These are phyloP conservation scores for Peniophora sp. DNA, from an alignment of 1,284 basidiomycete species.

Conservation along the genomic window DNA sequence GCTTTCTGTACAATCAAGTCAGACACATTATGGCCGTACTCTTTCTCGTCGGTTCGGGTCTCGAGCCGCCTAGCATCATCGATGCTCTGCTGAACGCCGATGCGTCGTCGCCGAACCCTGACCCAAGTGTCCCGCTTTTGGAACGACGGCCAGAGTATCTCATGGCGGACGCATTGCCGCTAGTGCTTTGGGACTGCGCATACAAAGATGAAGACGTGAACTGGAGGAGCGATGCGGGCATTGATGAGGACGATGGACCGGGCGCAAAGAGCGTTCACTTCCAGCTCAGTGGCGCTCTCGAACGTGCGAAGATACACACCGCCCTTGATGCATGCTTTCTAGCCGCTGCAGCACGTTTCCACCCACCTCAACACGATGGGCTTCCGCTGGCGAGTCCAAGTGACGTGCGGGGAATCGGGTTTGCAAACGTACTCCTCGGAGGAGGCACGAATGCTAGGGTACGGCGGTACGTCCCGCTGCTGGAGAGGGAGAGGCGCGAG, in stretches of 20 bases:
- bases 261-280: conserved; percentile 36
- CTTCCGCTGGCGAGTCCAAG: conserved; percentile 33
- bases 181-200: conserved; percentile 89
- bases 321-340: conserved; percentile 61
- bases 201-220: conserved; percentile 61
- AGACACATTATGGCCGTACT: conserved; percentile 92
- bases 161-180: conserved; percentile 87
- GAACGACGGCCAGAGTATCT: conserved; percentile 82
- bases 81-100: conserved; percentile 70
- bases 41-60: conserved; percentile 79
- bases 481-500: conserved; percentile 61
- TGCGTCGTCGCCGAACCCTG: conserved; percentile 22
- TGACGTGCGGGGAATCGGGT: conserved; percentile 7
- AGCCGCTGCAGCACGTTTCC: conserved; percentile 39
- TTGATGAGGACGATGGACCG: conserved; percentile 22
- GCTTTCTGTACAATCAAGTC: conserved; percentile 97
- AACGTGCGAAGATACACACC: conserved; percentile 50
- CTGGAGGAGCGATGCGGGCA: conserved; percentile 64
- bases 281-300: conserved; percentile 50
- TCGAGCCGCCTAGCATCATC: conserved; percentile 73
- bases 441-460: conserved; percentile 60
- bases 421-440: conserved; percentile 50
- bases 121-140: conserved; percentile 39
- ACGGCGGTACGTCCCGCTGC: conserved; percentile 58
- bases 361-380: conserved; percentile 26